These are phyloP conservation scores for Arabidopsis hybrid DNA, from an alignment of 441 rosid genomes.

Conservation along the genomic window DNA sequence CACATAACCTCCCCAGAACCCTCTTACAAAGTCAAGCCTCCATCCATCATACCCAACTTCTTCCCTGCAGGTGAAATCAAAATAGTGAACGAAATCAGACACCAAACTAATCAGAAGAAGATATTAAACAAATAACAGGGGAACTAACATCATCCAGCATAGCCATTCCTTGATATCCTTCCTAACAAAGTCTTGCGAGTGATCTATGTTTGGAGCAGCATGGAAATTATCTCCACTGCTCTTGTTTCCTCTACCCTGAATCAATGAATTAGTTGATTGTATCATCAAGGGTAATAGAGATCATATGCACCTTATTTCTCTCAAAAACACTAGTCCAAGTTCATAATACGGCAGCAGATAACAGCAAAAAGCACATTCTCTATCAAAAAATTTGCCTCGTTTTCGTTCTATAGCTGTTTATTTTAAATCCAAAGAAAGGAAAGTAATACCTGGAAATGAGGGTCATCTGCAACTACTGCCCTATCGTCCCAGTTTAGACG, in stretches of 20 bases:
- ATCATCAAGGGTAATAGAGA: constrained; percentile 22
- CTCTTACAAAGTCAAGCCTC: constrained; percentile 98
- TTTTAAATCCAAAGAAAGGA: constrained; percentile 4
- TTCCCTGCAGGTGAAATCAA: constrained; percentile 55
- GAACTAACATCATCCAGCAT: constrained; percentile 81
- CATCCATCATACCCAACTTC: constrained; percentile 99
- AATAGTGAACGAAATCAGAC: constrained; percentile 3
- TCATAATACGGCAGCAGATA: not conserved
- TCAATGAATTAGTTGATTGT: constrained; percentile 20
- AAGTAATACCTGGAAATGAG: constrained; percentile 87
- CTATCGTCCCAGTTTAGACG: constrained; percentile 93
- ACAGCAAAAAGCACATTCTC: constrained; percentile 5
- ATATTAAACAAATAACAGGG: not conserved
- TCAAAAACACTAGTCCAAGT: not conserved
- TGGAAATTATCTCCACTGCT: constrained; percentile 98
- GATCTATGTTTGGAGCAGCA: constrained; percentile 99
- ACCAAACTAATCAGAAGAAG: not conserved
- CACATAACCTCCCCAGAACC: constrained; percentile 99
- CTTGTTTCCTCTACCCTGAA: constrained; percentile 96
- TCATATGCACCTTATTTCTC: constrained; percentile 10
- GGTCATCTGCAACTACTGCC: constrained; percentile 95
- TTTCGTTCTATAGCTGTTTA: not conserved
- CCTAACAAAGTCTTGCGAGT: constrained; percentile 97
- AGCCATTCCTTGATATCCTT: constrained; percentile 95
- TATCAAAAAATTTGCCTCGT: constrained; percentile 7